Conservation (phyloP, 2,329 filamentous ascomycete species). For the Pseudogymnoascus pannorum region DNA sequence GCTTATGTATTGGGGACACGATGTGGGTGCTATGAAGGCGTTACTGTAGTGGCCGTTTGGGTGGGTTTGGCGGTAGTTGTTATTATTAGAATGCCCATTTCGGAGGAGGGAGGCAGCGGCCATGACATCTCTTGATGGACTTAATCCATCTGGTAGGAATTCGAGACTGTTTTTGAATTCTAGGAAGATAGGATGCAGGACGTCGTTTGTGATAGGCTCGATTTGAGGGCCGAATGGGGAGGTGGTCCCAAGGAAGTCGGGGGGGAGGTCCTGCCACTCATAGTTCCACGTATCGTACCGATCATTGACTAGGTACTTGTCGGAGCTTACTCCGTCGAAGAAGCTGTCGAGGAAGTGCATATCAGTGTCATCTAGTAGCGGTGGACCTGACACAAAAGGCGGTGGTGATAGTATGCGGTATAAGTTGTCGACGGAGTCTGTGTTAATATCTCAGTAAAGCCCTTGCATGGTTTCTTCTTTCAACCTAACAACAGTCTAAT, state of each 20-base stretch:
- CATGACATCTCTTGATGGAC: conserved; percentile 41
- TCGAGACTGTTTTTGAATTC: conserved; percentile 11
- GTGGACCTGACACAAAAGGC: conserved; percentile 55
- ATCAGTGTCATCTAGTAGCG: conserved; percentile 57
- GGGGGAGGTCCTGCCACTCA: conserved; percentile 52
- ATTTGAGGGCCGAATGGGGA: conserved; percentile 54
- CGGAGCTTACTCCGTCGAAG: conserved; percentile 46
- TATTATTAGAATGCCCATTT: conserved; percentile 32
- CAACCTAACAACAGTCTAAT: background rate
- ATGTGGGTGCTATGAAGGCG: background rate
- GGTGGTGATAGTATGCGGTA: conserved; percentile 46
- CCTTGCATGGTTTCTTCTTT: background rate
- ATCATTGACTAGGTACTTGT: conserved; percentile 37
- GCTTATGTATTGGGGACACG: background rate
- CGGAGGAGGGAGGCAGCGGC: conserved; percentile 48
- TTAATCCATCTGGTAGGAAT: background rate
- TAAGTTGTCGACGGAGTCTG: conserved; percentile 41
- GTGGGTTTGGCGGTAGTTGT: conserved; percentile 11
- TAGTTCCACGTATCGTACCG: conserved; percentile 43
- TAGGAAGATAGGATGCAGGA: background rate
- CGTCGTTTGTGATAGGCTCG: background rate
- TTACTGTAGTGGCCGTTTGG: background rate
- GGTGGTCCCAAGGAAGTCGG: conserved; percentile 57
- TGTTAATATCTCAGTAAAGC: background rate
- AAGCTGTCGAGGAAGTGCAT: conserved; percentile 51